Evolutionary conservation across 1,284 basidiomycete genomes (phyloP), one percentile per base, ranked within the genome.

Genomic region (Flammula alnicola): DNA sequence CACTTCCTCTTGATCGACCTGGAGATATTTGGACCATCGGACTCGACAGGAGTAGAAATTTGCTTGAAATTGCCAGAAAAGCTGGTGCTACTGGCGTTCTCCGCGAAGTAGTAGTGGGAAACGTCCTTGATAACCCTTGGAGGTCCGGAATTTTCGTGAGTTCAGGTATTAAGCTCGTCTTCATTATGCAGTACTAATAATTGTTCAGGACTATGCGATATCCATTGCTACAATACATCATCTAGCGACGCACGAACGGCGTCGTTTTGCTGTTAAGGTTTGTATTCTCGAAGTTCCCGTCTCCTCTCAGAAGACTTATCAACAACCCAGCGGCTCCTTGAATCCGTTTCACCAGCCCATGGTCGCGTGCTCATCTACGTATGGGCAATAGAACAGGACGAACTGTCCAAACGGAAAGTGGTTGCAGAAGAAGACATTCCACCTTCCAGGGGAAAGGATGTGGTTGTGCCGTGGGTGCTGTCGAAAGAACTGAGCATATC

Each of bases 371-470:
- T 99, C 57, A 88, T 99, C 61, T 98, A 97, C 62, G 97, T 98
- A n/a, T 99, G 97, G 97, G 95, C 96, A 1, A 83, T 91, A 46
- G 95, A 98, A 64, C 97, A 99, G 73, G 93, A 96, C 49, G 78
- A 81, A 26, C 69, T 84, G 4, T 93, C 91, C 2, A 93, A 89
- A 64, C 78, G 93, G 7, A 61, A 57, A 31, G 65, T 62, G 4
- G 46, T 58, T 12, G 44, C 59, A 20, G 55, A 61, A 10, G 55
- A 54, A 33, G 48, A 55, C 5, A 14, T 26, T 14, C 31, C 29
- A 6, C 42, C 57, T 12, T 29, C 47, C 4, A 20, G 49, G 33
- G 72, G 78, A 20, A 66, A 71, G 58, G 76, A 78, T 56, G 77
- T 80, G 2, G 69, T 79, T 25, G 75, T 80, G 12, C 79, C 76